Evolutionary conservation across 2,329 filamentous ascomycete species (phyloP).

Genomic region (Chaetomiaceae sp.): DNA sequence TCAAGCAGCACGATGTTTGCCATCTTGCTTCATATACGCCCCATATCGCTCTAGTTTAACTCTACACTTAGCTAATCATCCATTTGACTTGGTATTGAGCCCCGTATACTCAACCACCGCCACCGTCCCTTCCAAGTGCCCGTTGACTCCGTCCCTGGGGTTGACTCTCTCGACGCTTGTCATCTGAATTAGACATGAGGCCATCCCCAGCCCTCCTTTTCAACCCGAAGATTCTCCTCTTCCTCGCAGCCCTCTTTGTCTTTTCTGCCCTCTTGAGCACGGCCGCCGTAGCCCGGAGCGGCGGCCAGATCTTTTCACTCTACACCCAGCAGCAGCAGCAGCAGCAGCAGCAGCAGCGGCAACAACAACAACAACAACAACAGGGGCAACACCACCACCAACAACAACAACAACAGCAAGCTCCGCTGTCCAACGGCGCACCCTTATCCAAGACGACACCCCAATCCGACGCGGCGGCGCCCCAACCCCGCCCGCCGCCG

Average conservation of each 20-base stretch:
- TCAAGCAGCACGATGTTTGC: not conserved
- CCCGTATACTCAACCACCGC: no score
- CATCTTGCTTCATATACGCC: not conserved
- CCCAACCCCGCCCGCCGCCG: not conserved
- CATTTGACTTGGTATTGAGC: no score
- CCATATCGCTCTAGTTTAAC: not conserved
- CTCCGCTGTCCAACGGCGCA: not conserved
- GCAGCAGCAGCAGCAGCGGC: not conserved
- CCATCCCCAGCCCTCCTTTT: not conserved
- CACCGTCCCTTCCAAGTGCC: no score
- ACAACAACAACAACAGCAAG: not conserved
- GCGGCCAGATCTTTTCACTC: not conserved
- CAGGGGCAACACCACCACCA: not conserved
- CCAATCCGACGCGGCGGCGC: no score
- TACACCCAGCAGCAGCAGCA: not conserved
- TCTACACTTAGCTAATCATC: not conserved
- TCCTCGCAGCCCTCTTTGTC: slow-evolving; percentile 6
- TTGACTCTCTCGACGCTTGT: no score
- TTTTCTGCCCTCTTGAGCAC: slow-evolving; percentile 7
- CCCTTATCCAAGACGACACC: not conserved
- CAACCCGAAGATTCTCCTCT: not conserved
- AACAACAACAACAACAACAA: not conserved
- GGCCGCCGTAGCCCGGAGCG: slow-evolving; percentile 2
- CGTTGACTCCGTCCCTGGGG: no score
- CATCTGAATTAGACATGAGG: not conserved